Evolutionary conservation across 495 filamentous ascomycete genomes (phyloP).

Genomic region (Achaetomiella virescens): DNA sequence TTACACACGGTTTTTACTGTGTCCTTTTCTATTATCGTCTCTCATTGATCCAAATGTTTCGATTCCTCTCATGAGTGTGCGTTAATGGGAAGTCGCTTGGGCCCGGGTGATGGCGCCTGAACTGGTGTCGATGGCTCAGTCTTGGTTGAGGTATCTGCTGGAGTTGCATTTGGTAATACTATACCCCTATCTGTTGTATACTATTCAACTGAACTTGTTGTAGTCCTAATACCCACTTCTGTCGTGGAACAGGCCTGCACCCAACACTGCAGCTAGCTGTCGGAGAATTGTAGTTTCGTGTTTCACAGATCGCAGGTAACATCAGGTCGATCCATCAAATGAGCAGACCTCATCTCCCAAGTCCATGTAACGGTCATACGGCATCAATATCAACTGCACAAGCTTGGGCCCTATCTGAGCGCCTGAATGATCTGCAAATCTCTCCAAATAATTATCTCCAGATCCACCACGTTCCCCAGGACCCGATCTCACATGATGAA

Average conservation of each 20-base stretch:
- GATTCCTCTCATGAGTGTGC: background rate
- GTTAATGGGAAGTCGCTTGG: too few relatives aligned
- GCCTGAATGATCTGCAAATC: background rate
- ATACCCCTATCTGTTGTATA: background rate
- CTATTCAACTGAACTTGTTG: background rate
- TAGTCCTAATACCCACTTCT: constrained; percentile 3
- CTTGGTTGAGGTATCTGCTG: background rate
- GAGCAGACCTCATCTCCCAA: background rate
- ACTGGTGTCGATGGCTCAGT: background rate
- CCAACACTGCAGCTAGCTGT: background rate
- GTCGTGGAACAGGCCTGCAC: background rate
- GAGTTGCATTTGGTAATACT: background rate
- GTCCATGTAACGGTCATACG: background rate
- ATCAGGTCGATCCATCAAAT: background rate
- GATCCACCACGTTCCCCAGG: background rate
- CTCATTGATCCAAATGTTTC: background rate
- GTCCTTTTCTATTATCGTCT: background rate
- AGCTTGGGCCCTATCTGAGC: background rate
- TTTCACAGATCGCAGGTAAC: background rate
- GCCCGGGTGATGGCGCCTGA: too few relatives aligned
- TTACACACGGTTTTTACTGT: background rate
- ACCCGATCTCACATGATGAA: constrained; percentile 40
- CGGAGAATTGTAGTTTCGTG: background rate
- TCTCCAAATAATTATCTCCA: background rate
- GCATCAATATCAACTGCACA: background rate